These are phyloP conservation scores for Echites panduratus DNA, from an alignment of 257 asterid genomes.

Conservation along the genomic window DNA sequence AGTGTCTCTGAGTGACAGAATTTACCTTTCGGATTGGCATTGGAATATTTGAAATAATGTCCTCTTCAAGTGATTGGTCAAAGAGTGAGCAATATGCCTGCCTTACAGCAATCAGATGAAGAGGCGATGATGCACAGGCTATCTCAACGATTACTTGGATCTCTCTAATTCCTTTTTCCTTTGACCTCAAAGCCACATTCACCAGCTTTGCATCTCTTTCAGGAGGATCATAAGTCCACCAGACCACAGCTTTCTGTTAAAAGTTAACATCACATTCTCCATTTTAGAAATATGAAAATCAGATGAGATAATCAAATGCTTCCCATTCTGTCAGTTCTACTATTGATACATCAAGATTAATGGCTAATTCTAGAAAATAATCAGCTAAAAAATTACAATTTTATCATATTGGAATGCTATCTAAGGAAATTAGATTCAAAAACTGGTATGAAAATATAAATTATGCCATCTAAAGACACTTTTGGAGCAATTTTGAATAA, in stretches of 20 bases:
- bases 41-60: slow-evolving; percentile 46
- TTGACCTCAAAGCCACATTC: slow-evolving; percentile 53
- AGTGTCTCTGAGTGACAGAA: background rate
- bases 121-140: slow-evolving; percentile 71
- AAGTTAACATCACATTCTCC: background rate
- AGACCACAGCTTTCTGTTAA: slow-evolving; percentile 56
- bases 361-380: background rate
- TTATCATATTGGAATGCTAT: background rate
- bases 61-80: slow-evolving; percentile 65
- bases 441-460: no score
- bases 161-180: slow-evolving; percentile 32
- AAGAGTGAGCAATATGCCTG: slow-evolving; percentile 54
- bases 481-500: background rate
- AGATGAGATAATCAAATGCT: background rate
- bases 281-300: background rate
- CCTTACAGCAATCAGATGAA: slow-evolving; percentile 65
- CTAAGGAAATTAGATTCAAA: background rate
- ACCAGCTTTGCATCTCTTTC: slow-evolving; percentile 83
- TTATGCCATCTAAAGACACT: no score
- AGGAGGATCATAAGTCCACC: slow-evolving; percentile 67
- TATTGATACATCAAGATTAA: background rate
- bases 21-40: slow-evolving; percentile 64
- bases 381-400: background rate
- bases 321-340: background rate
- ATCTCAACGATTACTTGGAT: slow-evolving; percentile 73